A percentile compares a stretch with the other conserved stretches of the same genome.
Evolutionary conservation across 2,329 filamentous ascomycete genomes (phyloP).

Genomic region (Aspergillus sp.): DNA sequence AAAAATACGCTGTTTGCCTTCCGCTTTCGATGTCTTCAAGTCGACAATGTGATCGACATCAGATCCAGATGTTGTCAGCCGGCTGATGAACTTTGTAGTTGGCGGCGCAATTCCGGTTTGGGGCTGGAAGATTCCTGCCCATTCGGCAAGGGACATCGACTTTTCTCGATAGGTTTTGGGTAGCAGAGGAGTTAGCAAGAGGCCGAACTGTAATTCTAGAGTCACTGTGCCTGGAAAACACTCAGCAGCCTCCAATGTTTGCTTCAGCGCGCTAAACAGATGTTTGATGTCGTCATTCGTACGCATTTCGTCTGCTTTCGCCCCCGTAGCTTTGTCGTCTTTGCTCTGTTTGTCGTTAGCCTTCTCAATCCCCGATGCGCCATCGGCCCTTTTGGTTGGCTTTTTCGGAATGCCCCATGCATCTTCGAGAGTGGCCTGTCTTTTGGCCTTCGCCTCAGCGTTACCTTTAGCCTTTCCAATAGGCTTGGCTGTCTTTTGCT

Average conservation of each 20-base stretch:
- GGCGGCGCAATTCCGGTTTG: constrained; percentile 24
- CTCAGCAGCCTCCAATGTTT: constrained; percentile 33
- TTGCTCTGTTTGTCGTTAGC: neutral
- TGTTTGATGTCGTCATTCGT: constrained; percentile 16
- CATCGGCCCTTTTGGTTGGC: constrained; percentile 4
- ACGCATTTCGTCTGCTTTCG: constrained; percentile 1
- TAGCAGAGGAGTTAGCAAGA: constrained; percentile 32
- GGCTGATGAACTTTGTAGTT: constrained; percentile 35
- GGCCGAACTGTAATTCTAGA: constrained; percentile 39
- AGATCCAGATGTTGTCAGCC: constrained; percentile 39
- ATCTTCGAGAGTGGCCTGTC: constrained; percentile 29
- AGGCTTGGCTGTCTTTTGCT: constrained; percentile 25
- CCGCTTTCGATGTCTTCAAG: constrained; percentile 25
- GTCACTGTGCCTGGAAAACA: constrained; percentile 35
- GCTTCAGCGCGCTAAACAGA: constrained; percentile 30
- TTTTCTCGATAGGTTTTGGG: constrained; percentile 20
- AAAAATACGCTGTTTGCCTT: constrained; percentile 26
- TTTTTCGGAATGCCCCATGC: constrained; percentile 25
- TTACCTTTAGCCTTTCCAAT: constrained; percentile 17
- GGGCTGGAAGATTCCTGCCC: constrained; percentile 35
- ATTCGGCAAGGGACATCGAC: constrained; percentile 22
- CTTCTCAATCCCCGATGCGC: neutral
- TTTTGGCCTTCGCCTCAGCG: constrained; percentile 19
- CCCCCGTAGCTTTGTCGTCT: neutral
- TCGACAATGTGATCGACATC: constrained; percentile 42